Base-by-base conservation (phyloP, 2,329 filamentous ascomycete species). In the Alternaria sp. region DNA sequence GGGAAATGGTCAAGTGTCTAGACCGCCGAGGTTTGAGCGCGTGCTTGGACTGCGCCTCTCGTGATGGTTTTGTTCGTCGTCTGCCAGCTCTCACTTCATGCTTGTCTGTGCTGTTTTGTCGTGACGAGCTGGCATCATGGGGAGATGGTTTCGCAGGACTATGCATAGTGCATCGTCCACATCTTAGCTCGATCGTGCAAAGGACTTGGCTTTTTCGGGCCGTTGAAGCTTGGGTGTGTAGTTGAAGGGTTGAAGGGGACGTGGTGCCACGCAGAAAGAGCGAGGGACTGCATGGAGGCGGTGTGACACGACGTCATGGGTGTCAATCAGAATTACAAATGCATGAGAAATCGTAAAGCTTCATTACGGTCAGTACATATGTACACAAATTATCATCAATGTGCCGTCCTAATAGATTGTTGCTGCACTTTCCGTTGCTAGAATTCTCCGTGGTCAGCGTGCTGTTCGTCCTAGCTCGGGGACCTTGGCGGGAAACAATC, bases 401-500 rank as follows among this genome's bases (percentile, higher is more conserved):
- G 44, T 10, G 44, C 44, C 13, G 44, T 34, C 14, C 29, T 21
- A 33, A 48, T n/a, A 11, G 29, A 21, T 24, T 48, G 44, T 34
- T 24, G 44, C 21, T 48, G 44, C 31, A 46, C 44, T 36, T 14
- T 34, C 31, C 34, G 44, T 24, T 36, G 44, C 44, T 48, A 21
- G 9, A 36, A 24, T 17, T 1, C 23, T n/a, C 31, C 9, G 31
- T 8, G 29, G 2, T 2, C 21, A 7, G 37, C 21, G 37, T 40
- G 21, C 44, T 48, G 31, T 13, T 48, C 31, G 21, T 48, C 44
- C 21, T 34, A 17, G 6, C 44, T 48, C 23, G 39, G 36, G 6
- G 24, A 33, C 37, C 24, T 39, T 28, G 54, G 31, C 49, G 54
- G 54, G 54, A 49, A 11, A 58, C 58, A 37, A 58, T 60, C 0